These are phyloP conservation scores for Paragyromitra xinjiangensis DNA, from an alignment of 495 filamentous ascomycete genomes.

Conservation along the genomic window DNA sequence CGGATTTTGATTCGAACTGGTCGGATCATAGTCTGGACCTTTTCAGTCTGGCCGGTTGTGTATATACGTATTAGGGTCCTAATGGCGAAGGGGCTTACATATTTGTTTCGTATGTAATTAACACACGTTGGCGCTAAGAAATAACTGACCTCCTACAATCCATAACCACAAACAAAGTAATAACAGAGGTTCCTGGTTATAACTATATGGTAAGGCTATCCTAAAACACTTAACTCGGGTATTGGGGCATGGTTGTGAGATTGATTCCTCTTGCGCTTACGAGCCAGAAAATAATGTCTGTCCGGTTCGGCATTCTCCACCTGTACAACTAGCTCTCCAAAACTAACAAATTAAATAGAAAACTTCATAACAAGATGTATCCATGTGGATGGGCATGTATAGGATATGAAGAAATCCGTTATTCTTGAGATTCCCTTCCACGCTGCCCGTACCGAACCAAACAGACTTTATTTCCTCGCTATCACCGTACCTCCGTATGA, in stretches of 20 bases:
- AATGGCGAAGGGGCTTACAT: background rate
- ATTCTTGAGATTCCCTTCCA: too few relatives aligned
- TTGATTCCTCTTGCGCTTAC: background rate
- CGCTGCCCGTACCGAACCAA: too few relatives aligned
- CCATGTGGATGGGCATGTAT: too few relatives aligned
- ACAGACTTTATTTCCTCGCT: background rate
- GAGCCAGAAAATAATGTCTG: too few relatives aligned
- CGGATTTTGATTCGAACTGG: constrained; percentile 15
- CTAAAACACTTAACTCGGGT: background rate
- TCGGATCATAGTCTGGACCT: background rate
- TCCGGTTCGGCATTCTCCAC: too few relatives aligned
- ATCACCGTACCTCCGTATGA: background rate
- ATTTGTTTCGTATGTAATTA: background rate
- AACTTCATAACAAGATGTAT: too few relatives aligned
- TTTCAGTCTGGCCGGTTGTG: background rate
- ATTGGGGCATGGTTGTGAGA: background rate
- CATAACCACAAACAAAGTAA: background rate
- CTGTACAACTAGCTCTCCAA: too few relatives aligned
- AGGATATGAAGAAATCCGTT: too few relatives aligned
- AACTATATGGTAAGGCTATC: background rate
- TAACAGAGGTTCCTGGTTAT: background rate
- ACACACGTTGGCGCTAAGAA: background rate
- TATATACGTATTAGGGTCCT: background rate
- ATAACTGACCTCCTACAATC: background rate
- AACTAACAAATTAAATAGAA: too few relatives aligned